phyloP scores from a whole-genome alignment of 2,329 filamentous ascomycete species.

The Sordariomycetes sp. region DNA sequence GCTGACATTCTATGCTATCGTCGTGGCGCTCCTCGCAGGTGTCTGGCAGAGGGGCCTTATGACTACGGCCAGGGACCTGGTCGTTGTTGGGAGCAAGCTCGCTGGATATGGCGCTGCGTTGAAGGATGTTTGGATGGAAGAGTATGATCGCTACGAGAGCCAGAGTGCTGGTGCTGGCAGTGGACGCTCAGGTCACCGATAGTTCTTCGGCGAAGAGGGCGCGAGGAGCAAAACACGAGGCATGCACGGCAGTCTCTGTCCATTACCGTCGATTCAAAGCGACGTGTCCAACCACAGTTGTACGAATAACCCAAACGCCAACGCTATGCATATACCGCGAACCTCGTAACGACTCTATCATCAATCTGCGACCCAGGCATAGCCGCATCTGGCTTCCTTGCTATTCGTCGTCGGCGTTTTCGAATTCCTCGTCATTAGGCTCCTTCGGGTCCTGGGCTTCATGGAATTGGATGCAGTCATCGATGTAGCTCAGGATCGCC shows the following conservation, averaged over 20 bases:
- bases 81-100: conserved; percentile 31
- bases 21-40: conserved; percentile 44
- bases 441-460: conserved; percentile 89
- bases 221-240: too few relatives aligned
- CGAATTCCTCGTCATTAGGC: conserved; percentile 50
- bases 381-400: background rate
- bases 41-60: conserved; percentile 59
- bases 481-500: conserved; percentile 79
- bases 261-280: too few relatives aligned
- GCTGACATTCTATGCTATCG: conserved; percentile 53
- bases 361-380: conserved; percentile 7
- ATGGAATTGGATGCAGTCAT: conserved; percentile 88
- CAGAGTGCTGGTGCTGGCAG: too few relatives aligned
- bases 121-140: conserved; percentile 44
- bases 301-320: conserved; percentile 18
- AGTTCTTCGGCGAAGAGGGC: too few relatives aligned
- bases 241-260: too few relatives aligned
- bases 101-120: conserved; percentile 36
- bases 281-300: too few relatives aligned
- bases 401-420: conserved; percentile 25
- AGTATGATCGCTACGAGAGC: conserved; percentile 49
- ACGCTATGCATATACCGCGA: conserved; percentile 15
- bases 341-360: too few relatives aligned
- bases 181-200: too few relatives aligned
- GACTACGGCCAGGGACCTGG: conserved; percentile 51